Evolutionary conservation across 108 stramenopile species (phyloP), one percentile per base, ranked within the genome.

Genomic region (Epithemia pelagica): DNA sequence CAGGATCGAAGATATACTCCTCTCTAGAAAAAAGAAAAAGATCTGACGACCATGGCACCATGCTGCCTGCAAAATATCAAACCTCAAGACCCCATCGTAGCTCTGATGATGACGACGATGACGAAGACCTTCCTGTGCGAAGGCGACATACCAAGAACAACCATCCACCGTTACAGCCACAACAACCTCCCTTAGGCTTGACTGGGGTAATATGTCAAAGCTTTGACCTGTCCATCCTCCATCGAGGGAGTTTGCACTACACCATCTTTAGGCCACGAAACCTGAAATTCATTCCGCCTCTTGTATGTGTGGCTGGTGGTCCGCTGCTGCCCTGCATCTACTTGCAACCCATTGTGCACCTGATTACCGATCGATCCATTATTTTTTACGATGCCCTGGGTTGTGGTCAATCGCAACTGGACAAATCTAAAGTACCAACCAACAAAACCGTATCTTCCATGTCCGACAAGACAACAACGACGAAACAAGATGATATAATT

Each of bases 321-420:
- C 89, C 89, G 25, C 74, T 75, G 22, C 58, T 90, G 18, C 89
- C 89, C 18, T 81, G 77, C 2, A 85, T 74, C 37, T 90, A 90
- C 59, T 70, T 90, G 24, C 56, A 71, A 27, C 79, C 84, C 15
- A 69, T 87, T 0, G 84, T 72, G 32, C 76, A 85, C 59, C 66
- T 61, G 1, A 62, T 90, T 0, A 82, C 78, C 0, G 77, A 84
- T 59, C 69, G 83, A 60, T 26, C 74, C 32, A 72, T 84, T 18
- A 63, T 84, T 1, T 70, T 81, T 51, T 84, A 81, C 54, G 80
- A 84, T 76, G 74, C 74, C 30, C 69, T 71, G 32, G 83, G 83
- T 15, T 81, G 79, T 64, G 83, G 83, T 24, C 74, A 75, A 63
- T 78, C 71, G 15, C 59, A n/a, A 70, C 29, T 27, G 56, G 64